A percentile compares a stretch with the other conserved stretches of the same genome.
Conservation (phyloP, 2,329 filamentous ascomycete genomes). For the Fusarium coffeatum region DNA sequence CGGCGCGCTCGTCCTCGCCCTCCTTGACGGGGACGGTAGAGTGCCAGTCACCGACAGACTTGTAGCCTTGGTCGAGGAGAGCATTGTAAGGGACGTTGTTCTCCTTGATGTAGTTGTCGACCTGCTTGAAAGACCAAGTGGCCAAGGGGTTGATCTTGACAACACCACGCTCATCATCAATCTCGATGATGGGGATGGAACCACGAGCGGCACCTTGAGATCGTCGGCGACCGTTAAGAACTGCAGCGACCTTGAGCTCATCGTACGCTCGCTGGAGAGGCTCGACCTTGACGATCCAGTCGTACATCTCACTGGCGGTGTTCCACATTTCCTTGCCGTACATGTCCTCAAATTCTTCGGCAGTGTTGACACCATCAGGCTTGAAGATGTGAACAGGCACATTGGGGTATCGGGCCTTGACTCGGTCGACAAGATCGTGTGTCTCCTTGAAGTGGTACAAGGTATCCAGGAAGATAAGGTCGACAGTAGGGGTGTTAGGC, state of each 20-base stretch:
- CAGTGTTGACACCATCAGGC: conserved; percentile 79
- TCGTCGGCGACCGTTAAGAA: conserved; percentile 89
- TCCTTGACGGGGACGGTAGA: conserved; percentile 90
- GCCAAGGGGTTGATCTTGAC: conserved; percentile 98
- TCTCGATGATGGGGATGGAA: conserved; percentile 88
- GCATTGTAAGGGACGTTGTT: conserved; percentile 94
- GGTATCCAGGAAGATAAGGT: conserved; percentile 85
- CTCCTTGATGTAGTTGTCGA: conserved; percentile 86
- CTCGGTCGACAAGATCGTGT: conserved; percentile 76
- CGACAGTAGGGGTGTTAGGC: conserved; percentile 68
- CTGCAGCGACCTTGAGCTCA: conserved; percentile 87
- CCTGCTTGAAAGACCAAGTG: conserved; percentile 92
- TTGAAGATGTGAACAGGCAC: conserved; percentile 90
- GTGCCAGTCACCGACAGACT: conserved; percentile 98
- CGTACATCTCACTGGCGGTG: conserved; percentile 87
- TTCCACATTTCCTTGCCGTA: conserved; percentile 90
- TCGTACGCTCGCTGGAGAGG: conserved; percentile 91
- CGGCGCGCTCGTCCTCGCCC: conserved; percentile 94
- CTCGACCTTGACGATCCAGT: conserved; percentile 98
- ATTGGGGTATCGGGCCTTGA: conserved; percentile 80
- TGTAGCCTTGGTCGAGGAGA: conserved; percentile 93
- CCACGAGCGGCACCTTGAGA: conserved; percentile 95
- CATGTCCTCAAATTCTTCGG: conserved; percentile 80
- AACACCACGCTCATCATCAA: conserved; percentile 86
- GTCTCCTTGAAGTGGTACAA: conserved; percentile 86